A percentile compares a stretch with the other conserved stretches of the same genome.
These are phyloP conservation scores for Clohesyomyces aquaticus DNA, from an alignment of 495 filamentous ascomycete species.

Conservation along the genomic window DNA sequence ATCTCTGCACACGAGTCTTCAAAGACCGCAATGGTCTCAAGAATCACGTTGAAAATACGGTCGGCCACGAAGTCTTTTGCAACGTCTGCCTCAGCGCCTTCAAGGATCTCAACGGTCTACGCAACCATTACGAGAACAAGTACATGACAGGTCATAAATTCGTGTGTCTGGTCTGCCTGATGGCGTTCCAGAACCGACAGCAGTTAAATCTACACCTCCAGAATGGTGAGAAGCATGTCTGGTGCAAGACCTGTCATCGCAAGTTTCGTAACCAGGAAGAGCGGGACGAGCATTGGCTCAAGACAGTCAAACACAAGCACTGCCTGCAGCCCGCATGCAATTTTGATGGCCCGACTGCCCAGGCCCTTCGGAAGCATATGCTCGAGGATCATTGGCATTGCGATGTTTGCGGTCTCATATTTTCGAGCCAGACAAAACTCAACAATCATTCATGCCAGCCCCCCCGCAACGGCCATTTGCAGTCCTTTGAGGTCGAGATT, in stretches of 20 bases:
- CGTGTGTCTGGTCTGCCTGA: constrained; percentile 15
- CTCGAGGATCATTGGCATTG: constrained; percentile 26
- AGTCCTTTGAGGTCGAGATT: too few species aligned
- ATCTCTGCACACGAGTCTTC: constrained; percentile 30
- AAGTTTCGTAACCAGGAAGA: constrained; percentile 25
- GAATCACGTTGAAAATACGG: constrained; percentile 30
- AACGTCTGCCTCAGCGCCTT: constrained; percentile 34
- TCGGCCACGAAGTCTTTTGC: constrained; percentile 23
- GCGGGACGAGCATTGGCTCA: constrained; percentile 31
- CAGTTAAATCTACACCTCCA: constrained; percentile 14
- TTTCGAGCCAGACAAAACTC: constrained; percentile 26
- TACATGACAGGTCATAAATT: constrained; percentile 18
- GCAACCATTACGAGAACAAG: constrained; percentile 28
- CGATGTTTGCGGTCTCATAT: constrained; percentile 6
- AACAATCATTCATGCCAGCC: too few species aligned
- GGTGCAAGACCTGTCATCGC: constrained; percentile 26
- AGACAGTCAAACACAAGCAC: constrained; percentile 29
- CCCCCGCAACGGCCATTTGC: too few species aligned
- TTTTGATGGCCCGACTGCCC: constrained; percentile 11
- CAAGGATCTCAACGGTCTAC: constrained; percentile 14
- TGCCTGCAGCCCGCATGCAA: constrained; percentile 31
- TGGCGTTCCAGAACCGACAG: constrained; percentile 7
- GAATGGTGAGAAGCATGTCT: constrained; percentile 17
- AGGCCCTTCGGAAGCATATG: constrained; percentile 12
- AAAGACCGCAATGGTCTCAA: constrained; percentile 29